Evolutionary conservation across 306 rosid genomes (phyloP).

Genomic region (Potentilla sterilis): DNA sequence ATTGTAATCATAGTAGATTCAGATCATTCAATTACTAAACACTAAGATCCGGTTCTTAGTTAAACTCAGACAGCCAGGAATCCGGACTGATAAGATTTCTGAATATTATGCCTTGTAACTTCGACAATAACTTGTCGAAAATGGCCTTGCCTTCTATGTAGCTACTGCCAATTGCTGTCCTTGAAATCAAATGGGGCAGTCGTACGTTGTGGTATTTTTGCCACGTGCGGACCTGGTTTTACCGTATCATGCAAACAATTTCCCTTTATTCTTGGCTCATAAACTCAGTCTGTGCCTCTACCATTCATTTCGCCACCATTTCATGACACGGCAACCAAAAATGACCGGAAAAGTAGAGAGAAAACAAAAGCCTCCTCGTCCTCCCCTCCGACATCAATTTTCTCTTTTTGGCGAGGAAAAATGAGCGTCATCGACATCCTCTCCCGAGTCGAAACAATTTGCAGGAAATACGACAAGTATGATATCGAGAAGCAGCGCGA

Average conservation of each 20-base stretch:
- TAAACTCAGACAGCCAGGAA: not conserved
- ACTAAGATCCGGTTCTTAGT: not conserved
- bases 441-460: slow-evolving; percentile 71
- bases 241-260: not conserved
- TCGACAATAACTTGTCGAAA: not conserved
- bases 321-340: slow-evolving; percentile 9
- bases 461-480: slow-evolving; percentile 68
- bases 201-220: not conserved
- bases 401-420: slow-evolving; percentile 9
- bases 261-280: not conserved
- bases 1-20: not conserved
- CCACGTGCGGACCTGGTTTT: not conserved
- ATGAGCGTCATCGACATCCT: slow-evolving; percentile 74
- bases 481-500: slow-evolving; percentile 75
- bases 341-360: not conserved
- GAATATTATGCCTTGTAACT: not conserved
- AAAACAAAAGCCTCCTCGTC: not conserved
- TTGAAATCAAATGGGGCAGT: not conserved
- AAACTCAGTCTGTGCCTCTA: slow-evolving; percentile 36
- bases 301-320: slow-evolving; percentile 26
- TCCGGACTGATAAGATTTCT: not conserved
- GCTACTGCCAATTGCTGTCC: not conserved
- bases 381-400: not conserved
- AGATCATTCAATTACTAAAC: not conserved
- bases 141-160: not conserved